These are phyloP conservation scores for Actinomortierella ambigua DNA, from an alignment of 371 early-diverging fungal genomes.

Conservation along the genomic window DNA sequence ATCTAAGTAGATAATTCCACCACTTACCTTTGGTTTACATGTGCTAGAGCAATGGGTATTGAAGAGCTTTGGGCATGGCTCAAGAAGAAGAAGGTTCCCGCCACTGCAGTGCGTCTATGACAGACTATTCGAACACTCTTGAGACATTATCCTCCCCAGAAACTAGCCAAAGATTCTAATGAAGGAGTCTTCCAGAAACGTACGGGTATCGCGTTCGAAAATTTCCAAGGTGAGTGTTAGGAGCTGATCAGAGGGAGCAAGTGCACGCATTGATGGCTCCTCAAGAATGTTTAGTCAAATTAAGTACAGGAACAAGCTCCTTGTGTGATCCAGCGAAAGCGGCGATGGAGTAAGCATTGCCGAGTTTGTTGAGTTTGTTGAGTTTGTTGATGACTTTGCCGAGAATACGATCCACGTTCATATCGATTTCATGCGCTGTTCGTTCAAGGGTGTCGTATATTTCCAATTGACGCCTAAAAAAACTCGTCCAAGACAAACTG, in stretches of 20 bases:
- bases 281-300: constrained; percentile 8
- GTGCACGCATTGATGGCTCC: constrained; percentile 4
- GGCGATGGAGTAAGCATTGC: constrained; percentile 8
- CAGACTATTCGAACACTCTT: no score
- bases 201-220: constrained; percentile 13
- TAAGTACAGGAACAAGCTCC: constrained; percentile 13
- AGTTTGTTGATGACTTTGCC: constrained; percentile 2
- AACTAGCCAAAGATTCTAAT: no score
- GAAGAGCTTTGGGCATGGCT: no score
- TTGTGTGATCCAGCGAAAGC: neutral
- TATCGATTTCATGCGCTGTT: constrained; percentile 1
- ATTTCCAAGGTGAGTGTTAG: constrained; percentile 12
- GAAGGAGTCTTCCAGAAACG: constrained; percentile 18
- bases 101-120: no score
- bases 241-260: constrained; percentile 7
- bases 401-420: constrained; percentile 9
- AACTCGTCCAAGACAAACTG: constrained; percentile 15
- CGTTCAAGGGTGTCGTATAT: neutral
- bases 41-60: no score
- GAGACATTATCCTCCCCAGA: no score
- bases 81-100: no score
- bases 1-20: no score
- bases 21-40: no score
- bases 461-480: constrained; percentile 6
- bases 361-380: no score